Evolutionary conservation across 176 grass and related monocot genomes (phyloP).

Genomic region (Ampelocalamus luodianensis): DNA sequence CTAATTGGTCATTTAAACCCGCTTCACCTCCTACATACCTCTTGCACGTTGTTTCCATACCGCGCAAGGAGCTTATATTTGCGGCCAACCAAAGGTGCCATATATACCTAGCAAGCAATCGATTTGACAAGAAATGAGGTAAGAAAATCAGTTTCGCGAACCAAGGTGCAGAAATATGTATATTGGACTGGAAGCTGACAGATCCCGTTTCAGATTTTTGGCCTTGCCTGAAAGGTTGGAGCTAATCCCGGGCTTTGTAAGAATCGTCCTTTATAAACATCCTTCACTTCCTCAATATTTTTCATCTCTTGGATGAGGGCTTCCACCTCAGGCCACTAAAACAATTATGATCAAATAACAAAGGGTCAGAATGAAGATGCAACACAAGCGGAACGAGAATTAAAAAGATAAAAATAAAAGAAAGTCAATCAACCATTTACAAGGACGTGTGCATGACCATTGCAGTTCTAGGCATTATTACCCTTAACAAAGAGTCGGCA

Average conservation of each 20-base stretch:
- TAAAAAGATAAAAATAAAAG: neutral
- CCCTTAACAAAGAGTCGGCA: neutral
- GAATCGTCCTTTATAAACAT: slow-evolving; percentile 86
- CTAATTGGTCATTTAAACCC: neutral
- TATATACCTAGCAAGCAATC: slow-evolving; percentile 72
- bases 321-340: slow-evolving; percentile 92
- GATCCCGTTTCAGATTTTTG: neutral
- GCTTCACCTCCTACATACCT: slow-evolving; percentile 47
- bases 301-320: slow-evolving; percentile 79
- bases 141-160: neutral
- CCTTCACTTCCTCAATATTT: slow-evolving; percentile 66
- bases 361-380: neutral
- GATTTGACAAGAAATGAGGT: slow-evolving; percentile 17
- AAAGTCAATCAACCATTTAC: neutral
- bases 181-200: neutral
- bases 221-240: slow-evolving; percentile 85
- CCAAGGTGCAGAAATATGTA: neutral
- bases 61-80: slow-evolving; percentile 92
- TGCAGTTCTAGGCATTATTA: neutral
- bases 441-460: neutral
- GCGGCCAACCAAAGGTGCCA: slow-evolving; percentile 71
- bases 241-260: slow-evolving; percentile 81
- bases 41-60: slow-evolving; percentile 87
- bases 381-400: neutral
- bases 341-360: slow-evolving; percentile 19